These are phyloP conservation scores for Chytriomyces sp. DNA, from an alignment of 192 early-diverging fungal species.

Conservation along the genomic window DNA sequence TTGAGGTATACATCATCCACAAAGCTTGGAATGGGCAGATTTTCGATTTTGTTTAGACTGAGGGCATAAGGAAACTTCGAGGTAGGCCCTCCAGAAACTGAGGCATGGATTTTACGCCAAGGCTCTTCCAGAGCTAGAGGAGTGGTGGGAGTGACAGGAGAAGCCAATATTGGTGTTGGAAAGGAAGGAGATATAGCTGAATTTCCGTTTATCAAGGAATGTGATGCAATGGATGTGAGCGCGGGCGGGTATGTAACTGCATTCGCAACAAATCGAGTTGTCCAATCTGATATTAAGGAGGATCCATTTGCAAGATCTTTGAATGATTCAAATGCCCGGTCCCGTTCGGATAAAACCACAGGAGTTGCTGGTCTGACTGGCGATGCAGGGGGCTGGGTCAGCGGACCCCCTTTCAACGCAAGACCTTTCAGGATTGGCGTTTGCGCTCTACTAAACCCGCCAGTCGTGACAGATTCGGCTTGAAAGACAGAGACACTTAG, in stretches of 20 bases:
- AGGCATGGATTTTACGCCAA: conserved; percentile 15
- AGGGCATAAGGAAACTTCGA: conserved; percentile 27
- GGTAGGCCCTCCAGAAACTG: conserved; percentile 8
- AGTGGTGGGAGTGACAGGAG: background rate
- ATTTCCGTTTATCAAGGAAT: background rate
- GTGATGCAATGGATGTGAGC: background rate
- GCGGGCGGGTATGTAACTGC: background rate
- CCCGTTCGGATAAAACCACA: background rate
- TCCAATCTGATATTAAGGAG: conserved; percentile 10
- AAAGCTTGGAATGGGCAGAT: conserved; percentile 16
- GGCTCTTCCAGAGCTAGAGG: conserved; percentile 25
- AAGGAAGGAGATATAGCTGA: background rate
- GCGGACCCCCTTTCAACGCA: background rate
- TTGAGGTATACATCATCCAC: conserved; percentile 20
- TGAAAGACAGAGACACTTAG: background rate
- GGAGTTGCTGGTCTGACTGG: conserved; percentile 8
- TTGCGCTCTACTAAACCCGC: background rate
- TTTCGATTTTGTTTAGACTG: background rate
- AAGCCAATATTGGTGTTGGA: background rate
- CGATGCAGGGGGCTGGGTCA: background rate
- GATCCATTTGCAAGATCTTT: background rate
- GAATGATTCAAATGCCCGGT: conserved; percentile 7
- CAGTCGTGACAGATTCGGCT: background rate
- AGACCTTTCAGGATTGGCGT: background rate
- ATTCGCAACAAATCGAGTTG: conserved; percentile 1